Evolutionary conservation across 2,329 filamentous ascomycete species (phyloP).

Genomic region (Exophiala aquamarina): DNA sequence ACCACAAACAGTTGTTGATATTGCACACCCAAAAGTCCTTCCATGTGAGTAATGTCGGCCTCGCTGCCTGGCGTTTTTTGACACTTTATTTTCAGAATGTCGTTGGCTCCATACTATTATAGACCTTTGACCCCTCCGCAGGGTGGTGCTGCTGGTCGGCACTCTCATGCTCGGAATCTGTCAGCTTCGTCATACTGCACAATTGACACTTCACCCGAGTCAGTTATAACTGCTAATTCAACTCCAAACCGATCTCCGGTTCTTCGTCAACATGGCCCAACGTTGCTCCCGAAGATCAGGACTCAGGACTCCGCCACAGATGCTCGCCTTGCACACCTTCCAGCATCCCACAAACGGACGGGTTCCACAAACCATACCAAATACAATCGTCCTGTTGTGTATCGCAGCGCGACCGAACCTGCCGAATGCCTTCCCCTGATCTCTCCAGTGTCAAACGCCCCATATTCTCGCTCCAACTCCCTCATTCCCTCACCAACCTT

Average conservation of each 20-base stretch:
- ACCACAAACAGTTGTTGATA: slow-evolving; percentile 10
- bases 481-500: slow-evolving; percentile 24
- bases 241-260: slow-evolving; percentile 72
- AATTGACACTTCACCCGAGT: slow-evolving; percentile 67
- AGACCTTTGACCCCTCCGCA: slow-evolving; percentile 47
- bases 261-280: slow-evolving; percentile 70
- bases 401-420: slow-evolving; percentile 47
- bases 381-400: slow-evolving; percentile 47
- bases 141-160: slow-evolving; percentile 34
- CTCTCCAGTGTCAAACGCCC: slow-evolving; percentile 45
- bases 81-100: slow-evolving; percentile 36
- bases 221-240: slow-evolving; percentile 65
- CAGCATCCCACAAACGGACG: slow-evolving; percentile 16
- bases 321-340: slow-evolving; percentile 9
- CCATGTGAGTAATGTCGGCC: slow-evolving; percentile 20
- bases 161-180: slow-evolving; percentile 59
- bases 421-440: slow-evolving; percentile 44
- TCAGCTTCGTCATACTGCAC: slow-evolving; percentile 63
- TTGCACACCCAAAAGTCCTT: slow-evolving; percentile 15
- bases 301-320: slow-evolving; percentile 66
- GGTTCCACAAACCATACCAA: slow-evolving; percentile 49
- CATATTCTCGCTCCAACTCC: slow-evolving; percentile 27
- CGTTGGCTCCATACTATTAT: slow-evolving; percentile 43
- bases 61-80: slow-evolving; percentile 14
- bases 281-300: slow-evolving; percentile 81